Evolutionary conservation across 2,329 filamentous ascomycete species (phyloP).

Genomic region (Scedosporium dehoogii): DNA sequence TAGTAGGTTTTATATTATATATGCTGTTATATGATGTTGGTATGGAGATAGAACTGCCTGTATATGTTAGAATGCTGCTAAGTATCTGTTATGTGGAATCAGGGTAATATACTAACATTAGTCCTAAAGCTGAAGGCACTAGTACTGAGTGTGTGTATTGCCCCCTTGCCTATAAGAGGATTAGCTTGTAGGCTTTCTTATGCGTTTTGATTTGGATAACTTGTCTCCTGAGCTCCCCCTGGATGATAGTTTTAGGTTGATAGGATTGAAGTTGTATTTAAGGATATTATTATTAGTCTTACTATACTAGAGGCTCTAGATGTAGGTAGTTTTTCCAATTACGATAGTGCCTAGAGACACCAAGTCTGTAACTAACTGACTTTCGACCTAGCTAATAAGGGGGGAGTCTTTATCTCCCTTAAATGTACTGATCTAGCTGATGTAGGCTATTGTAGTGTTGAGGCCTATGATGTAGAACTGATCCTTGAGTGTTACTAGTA

Average conservation of each 20-base stretch:
- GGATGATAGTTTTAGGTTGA: background rate
- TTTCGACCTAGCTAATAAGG: constrained; percentile 34
- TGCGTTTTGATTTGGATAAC: background rate
- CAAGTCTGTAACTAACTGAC: constrained; percentile 40
- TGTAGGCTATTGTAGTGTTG: constrained; percentile 51
- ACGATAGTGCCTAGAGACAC: constrained; percentile 38
- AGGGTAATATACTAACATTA: background rate
- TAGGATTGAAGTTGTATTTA: background rate
- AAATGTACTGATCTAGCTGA: constrained; percentile 22
- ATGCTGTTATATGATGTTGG: background rate
- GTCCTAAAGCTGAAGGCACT: background rate
- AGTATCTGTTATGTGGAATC: too few relatives aligned
- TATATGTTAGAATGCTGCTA: background rate
- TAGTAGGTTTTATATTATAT: background rate
- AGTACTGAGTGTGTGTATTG: background rate
- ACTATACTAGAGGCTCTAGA: background rate
- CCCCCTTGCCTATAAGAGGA: background rate
- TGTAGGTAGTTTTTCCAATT: constrained; percentile 37
- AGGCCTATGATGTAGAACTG: too few relatives aligned
- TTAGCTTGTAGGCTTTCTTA: background rate
- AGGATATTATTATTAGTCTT: background rate
- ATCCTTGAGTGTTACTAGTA: too few relatives aligned
- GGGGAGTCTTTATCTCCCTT: constrained; percentile 12
- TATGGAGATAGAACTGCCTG: background rate
- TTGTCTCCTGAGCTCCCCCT: background rate